Evolutionary conservation across 257 asterid species (phyloP), one percentile per base, ranked within the genome.

Genomic region (Solanum lycopersicoides): DNA sequence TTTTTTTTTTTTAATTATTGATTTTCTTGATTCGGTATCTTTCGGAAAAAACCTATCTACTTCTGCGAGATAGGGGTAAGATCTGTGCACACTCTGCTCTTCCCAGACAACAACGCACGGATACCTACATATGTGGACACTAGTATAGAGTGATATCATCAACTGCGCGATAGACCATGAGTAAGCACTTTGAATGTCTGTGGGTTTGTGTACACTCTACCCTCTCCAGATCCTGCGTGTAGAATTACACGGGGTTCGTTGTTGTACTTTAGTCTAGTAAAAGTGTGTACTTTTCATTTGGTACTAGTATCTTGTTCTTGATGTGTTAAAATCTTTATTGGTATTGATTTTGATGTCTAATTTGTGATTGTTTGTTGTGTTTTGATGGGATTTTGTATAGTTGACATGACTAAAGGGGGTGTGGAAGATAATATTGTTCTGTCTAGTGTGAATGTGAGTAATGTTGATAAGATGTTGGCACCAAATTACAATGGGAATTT

Each of bases 401-500:
- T 16, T 80, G 68, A 80, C 42, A 80, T 90, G 89, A 74, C 86
- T 63, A 87, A 37, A 84, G 86, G 80, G 32, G 75, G 86, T 25
- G 53, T 72, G 75, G 80, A 83, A 39, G 85, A 88, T 66, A 74
- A 82, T 66, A 44, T n/a, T 42, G 41, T 84, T 83, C 73, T 50
- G 35, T 66, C 91, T 76, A 86, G 89, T 83, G 89, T 89, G 89
- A 89, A 79, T 30, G 18, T 50, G n/a, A 50, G 44, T 30, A 30
- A 30, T 82, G 69, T 25, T 50, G 87, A 73, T 79, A 66, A 87
- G 88, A 88, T 85, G 73, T 72, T 91, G 87, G 94, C 94, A 87
- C 91, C 94, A 4, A 89, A 88, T 88, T 90, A 92, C 8, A 93
- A 87, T 72, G 95, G 91, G 74, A 92, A 92, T 90, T 85, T 90